Percentiles rank a stretch among this genome's conserved stretches.
phyloP scores from a whole-genome alignment of 1,139 yeast species.

The Protomyces lactucae-debilis region DNA sequence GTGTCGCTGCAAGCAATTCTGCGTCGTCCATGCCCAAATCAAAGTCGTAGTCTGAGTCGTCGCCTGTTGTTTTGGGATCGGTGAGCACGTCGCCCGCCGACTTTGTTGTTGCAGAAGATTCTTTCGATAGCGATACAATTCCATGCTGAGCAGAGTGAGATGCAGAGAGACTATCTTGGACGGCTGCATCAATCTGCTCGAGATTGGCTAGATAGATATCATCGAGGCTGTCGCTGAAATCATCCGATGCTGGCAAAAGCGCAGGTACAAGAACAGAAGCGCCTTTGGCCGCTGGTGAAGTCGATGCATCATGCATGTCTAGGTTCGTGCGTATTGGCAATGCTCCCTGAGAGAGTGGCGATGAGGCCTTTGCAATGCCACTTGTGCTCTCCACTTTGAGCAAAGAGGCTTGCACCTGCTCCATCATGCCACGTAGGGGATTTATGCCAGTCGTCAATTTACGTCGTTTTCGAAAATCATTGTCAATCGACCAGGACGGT shows the following conservation, averaged over 20 bases:
- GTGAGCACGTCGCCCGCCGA: background rate
- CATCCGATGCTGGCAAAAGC: background rate
- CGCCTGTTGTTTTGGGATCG: background rate
- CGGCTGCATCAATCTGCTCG: background rate
- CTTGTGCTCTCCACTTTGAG: background rate
- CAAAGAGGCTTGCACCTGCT: constrained; percentile 11
- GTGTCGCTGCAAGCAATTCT: background rate
- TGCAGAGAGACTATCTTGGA: background rate
- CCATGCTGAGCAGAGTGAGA: background rate
- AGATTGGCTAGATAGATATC: background rate
- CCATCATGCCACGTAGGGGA: constrained; percentile 15
- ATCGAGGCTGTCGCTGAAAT: constrained; percentile 12
- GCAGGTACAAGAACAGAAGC: background rate
- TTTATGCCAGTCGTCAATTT: background rate
- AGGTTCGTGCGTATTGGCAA: background rate
- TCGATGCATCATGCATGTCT: background rate
- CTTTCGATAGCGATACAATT: background rate
- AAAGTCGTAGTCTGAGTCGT: background rate
- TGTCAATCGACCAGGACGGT: constrained; percentile 16
- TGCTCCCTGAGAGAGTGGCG: background rate
- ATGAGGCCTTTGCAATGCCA: background rate
- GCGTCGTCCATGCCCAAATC: background rate
- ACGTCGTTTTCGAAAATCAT: constrained; percentile 2
- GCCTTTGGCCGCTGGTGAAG: too few relatives aligned
- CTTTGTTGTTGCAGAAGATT: background rate